Evolutionary conservation across 1,139 yeast species (phyloP).

Genomic region (Geotrichum macrosporum): DNA sequence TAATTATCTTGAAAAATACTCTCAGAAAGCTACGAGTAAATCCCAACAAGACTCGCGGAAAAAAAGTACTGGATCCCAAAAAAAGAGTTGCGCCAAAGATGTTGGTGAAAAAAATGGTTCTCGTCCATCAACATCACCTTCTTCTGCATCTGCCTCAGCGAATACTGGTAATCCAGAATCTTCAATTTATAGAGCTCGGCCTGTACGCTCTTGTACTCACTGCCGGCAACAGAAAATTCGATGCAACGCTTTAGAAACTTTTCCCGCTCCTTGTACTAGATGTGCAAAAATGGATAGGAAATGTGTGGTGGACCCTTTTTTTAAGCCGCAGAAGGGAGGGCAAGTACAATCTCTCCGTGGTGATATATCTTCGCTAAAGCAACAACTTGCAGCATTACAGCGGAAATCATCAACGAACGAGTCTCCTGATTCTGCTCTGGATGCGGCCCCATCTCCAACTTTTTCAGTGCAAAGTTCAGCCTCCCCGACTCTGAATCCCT

Average conservation of each 20-base stretch:
- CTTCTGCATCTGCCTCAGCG: background rate
- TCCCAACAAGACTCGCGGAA: constrained; percentile 1
- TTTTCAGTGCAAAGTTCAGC: background rate
- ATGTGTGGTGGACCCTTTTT: constrained; percentile 89
- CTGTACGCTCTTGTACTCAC: constrained; percentile 89
- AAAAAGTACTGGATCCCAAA: background rate
- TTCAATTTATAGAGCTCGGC: constrained; percentile 41
- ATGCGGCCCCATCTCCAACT: background rate
- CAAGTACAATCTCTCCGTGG: constrained; percentile 79
- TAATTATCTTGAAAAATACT: background rate
- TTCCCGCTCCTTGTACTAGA: constrained; percentile 76
- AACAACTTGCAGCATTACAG: constrained; percentile 71
- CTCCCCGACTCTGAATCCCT: background rate
- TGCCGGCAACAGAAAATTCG: constrained; percentile 93
- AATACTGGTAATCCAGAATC: background rate
- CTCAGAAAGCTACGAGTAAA: background rate
- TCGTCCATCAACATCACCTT: background rate
- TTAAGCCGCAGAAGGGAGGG: constrained; percentile 86
- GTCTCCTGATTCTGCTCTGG: background rate
- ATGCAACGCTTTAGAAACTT: constrained; percentile 83
- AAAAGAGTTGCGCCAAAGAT: no score
- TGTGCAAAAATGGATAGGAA: constrained; percentile 74
- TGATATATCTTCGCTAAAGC: constrained; percentile 76
- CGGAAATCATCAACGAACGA: constrained; percentile 43
- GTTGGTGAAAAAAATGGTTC: no score